Evolutionary conservation across 2,329 filamentous ascomycete species (phyloP), one percentile per base, ranked within the genome.

Genomic region (Sporothrix protearum): DNA sequence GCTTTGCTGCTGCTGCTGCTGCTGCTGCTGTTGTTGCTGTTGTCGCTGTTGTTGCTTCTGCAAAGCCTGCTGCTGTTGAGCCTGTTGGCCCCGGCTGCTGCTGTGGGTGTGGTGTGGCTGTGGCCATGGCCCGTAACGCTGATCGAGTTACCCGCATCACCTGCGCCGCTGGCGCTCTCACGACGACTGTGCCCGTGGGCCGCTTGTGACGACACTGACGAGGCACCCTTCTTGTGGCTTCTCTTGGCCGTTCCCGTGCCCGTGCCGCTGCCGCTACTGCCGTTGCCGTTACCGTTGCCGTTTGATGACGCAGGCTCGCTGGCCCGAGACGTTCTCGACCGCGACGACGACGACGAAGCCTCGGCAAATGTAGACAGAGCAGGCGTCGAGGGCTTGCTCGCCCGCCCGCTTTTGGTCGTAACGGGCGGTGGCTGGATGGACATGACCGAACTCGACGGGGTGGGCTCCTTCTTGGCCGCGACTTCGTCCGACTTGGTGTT

Each of bases 331-430:
- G 86, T 83, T 69, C 88, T 81, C 19, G 87, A 84, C 70, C 87
- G 71, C 16, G 73, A 68, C 22, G 71, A 67, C 22, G 71, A 67
- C 6, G 45, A 82, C 1, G 83, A 78, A 2, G 84, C 82, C 68
- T 91, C 88, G 47, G 87, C 85, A 75, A 90, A 89, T 2, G 83
- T 86, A 5, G 85, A 83, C 67, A 89, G 76, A 2, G 88, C 86
- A 16, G 88, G 89, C 1, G 89, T 91, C 3, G 88, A 90, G 1
- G 88, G 88, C 77, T 91, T 91, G 78, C 88, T 90, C 12, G 88
- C 87, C 71, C 88, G 83, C 2, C 88, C 88, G 73, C 87, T 90
- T 80, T 91, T 91, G 1, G 88, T 90, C 66, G 81, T 83, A 14
- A 87, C 83, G 1, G 84, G 81, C 0, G 47, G 80, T 79, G 47